Evolutionary conservation across 106 monocot species (phyloP).

Genomic region (Acorus calamus): DNA sequence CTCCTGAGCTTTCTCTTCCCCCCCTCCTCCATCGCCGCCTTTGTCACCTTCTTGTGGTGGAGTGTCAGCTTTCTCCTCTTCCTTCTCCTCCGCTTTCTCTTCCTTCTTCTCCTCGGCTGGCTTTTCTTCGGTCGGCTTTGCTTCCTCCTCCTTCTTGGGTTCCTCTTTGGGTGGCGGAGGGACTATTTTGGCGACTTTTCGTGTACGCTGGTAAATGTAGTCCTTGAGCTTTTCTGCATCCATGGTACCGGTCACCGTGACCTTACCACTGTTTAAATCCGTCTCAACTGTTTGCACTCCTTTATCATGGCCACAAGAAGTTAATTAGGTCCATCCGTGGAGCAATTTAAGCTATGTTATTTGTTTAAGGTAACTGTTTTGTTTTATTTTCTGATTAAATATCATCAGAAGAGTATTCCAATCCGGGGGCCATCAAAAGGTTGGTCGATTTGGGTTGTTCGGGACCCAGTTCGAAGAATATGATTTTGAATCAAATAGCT

Average conservation of each 20-base stretch:
- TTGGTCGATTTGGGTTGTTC: too few relatives aligned
- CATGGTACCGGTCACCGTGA: slow-evolving; percentile 74
- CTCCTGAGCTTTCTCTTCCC: background rate
- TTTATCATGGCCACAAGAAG: slow-evolving; percentile 6
- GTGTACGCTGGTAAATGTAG: slow-evolving; percentile 60
- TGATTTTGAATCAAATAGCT: too few relatives aligned
- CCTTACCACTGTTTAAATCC: slow-evolving; percentile 44
- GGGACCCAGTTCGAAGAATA: too few relatives aligned
- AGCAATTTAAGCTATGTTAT: too few relatives aligned
- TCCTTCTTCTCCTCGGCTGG: too few relatives aligned
- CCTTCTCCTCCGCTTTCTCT: slow-evolving; percentile 5
- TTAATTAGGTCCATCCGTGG: too few relatives aligned
- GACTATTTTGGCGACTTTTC: slow-evolving; percentile 56
- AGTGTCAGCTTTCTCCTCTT: slow-evolving; percentile 6
- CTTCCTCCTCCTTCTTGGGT: slow-evolving; percentile 8
- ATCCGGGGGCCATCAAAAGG: too few relatives aligned
- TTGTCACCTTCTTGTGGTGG: slow-evolving; percentile 8
- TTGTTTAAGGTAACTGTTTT: too few relatives aligned
- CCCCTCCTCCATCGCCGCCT: slow-evolving; percentile 13
- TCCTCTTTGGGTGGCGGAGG: slow-evolving; percentile 37
- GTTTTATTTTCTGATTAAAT: too few relatives aligned
- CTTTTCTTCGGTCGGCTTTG: too few relatives aligned
- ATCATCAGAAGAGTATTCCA: too few relatives aligned
- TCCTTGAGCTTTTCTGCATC: slow-evolving; percentile 45
- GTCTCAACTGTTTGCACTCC: slow-evolving; percentile 79